Conservation (phyloP, 1,139 yeast species). For the Nakaseomyces kungkrabaensis region DNA sequence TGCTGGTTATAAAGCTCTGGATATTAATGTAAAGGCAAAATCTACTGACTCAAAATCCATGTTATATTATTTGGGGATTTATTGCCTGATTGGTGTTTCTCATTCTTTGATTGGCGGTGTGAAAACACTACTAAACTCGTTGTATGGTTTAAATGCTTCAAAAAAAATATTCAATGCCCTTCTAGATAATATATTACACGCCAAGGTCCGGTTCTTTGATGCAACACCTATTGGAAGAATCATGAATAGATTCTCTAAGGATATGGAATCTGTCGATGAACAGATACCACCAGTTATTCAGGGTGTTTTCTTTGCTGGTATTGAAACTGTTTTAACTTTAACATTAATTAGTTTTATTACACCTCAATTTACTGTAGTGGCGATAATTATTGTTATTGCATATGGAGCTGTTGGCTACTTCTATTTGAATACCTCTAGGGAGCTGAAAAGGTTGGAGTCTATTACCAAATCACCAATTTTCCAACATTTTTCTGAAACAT, state of each 20-base stretch:
- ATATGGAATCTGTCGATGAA: slow-evolving; percentile 51
- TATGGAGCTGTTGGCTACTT: slow-evolving; percentile 8
- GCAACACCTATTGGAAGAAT: slow-evolving; percentile 54
- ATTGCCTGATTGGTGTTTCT: slow-evolving; percentile 6
- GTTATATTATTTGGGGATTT: slow-evolving; percentile 26
- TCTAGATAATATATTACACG: slow-evolving; percentile 33
- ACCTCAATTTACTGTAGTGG: slow-evolving; percentile 5
- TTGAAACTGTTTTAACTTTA: slow-evolving; percentile 4
- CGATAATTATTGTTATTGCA: slow-evolving; percentile 4
- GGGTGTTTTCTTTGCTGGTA: slow-evolving; percentile 5
- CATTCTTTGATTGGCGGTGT: slow-evolving; percentile 5
- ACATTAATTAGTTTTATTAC: slow-evolving; percentile 11
- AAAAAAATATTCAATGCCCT: slow-evolving; percentile 7
- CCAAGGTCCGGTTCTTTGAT: slow-evolving; percentile 53
- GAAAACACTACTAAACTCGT: slow-evolving; percentile 3
- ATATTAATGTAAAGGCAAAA: not conserved
- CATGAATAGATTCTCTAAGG: slow-evolving; percentile 50
- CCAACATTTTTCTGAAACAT: slow-evolving; percentile 60
- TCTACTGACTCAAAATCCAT: not conserved
- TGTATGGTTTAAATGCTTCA: slow-evolving; percentile 8
- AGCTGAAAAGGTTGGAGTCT: slow-evolving; percentile 66
- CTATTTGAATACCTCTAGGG: slow-evolving; percentile 9
- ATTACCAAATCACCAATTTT: slow-evolving; percentile 59
- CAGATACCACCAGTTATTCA: slow-evolving; percentile 32
- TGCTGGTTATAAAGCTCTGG: not conserved